Evolutionary conservation across 495 filamentous ascomycete species (phyloP), one percentile per base, ranked within the genome.

Genomic region (Daldinia concentrica): DNA sequence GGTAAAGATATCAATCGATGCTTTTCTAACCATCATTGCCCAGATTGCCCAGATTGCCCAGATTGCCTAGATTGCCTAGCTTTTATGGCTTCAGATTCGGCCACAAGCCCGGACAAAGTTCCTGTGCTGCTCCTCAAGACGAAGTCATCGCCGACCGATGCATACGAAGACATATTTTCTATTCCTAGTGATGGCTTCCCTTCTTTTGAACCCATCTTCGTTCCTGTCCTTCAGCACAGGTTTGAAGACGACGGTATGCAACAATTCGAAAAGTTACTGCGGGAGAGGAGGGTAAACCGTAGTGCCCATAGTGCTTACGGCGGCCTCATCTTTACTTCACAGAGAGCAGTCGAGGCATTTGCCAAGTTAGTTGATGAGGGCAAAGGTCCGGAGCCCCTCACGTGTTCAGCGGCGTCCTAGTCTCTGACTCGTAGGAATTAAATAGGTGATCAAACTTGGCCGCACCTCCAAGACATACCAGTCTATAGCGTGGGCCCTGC

Each of bases 401-500:
- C 60, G 24, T 59, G 62, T 69, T 39, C 43, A 30, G 32, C n/a
- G 11, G 8, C 62, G 59, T 55, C 37, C 45, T 22, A 11, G n/a
- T 56, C 57, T 57, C 62, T 79, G 54, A 75, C 64, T 48, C 45
- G 50, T 51, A 43, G 27, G 26, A 50, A 69, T 45, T 52, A 3
- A 72, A 66, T 60, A 74, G 72, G 67, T 5, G 75, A 79, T 58
- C 69, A 73, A 4, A 62, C 41, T 24, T 87, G 78, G 81, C 82
- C 79, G 78, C 79, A 82, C 73, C 78, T 87, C 59, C 81, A 83
- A 56, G 75, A 84, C 45, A 75, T 92, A 50, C 86, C 89, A 27
- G 81, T 97, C 19, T 99, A 98, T 79, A 93, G 91, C 37, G 95
- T 99, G 64, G 95, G 95, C 0, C 95, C 95, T 7, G 95, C 95